Base-by-base conservation (phyloP, 768 basidiomycete species). In the Collybia sp. region DNA sequence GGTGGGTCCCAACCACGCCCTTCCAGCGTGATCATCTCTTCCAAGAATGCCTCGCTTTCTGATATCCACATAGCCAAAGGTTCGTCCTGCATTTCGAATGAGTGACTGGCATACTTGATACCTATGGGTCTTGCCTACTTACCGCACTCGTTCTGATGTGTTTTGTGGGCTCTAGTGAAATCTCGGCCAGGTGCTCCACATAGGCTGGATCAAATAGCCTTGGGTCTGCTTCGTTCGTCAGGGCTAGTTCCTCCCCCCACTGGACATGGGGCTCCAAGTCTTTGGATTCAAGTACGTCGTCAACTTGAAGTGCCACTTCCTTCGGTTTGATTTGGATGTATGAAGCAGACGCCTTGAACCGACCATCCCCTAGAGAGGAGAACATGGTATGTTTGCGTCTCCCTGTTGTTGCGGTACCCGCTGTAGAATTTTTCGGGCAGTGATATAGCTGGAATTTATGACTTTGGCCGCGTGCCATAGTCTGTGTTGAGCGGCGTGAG, bases 41-140 rank as follows among this genome's bases (percentile, higher is more conserved):
- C 30, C 10, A 51, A 30, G 38, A 38, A 51, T 37, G 36, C 30
- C 70, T 65, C 35, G 17, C 35, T n/a, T 37, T 37, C 17, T 6
- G 10, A 10, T 10, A 13, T 37, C 17, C 13, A 37, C 35, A 37
- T 37, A 13, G 13, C 17, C 35, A 37, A 37, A 37, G 35, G 35
- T 37, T 37, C 35, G 35, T 37, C 35, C 35, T 37, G 10, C 3
- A n/a, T 37, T 37, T n/a, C 13, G 10, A 4, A 37, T 37, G 3
- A 6, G 10, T 37, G 6, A n/a, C 10, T 37, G 13, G 35, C n/a
- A 37, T 6, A 10, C 35, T 37, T n/a, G 10, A 18, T 37, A 3
- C 6, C 10, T 4, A 18, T 25, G 8, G 8, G 25, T 25, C 25
- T 25, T 8, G 25, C 8, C 25, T 8, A 37, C 35, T 37, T 10